Conservation (phyloP, 306 rosid genomes). For the Cicer arietinum region DNA sequence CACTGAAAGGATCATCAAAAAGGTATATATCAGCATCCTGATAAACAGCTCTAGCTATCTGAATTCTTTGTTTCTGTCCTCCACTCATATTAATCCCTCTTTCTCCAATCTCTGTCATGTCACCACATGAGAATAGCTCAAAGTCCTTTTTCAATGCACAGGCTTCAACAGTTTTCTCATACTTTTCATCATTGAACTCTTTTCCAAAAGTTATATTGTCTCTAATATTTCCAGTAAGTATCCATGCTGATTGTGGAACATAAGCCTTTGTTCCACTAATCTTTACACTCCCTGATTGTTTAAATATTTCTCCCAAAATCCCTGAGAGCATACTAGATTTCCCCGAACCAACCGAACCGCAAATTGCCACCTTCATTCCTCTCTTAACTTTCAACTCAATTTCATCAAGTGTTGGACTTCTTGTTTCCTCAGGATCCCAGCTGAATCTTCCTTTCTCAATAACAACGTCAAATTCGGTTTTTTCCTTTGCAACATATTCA, state of each 20-base stretch:
- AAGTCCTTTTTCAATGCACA: constrained; percentile 90
- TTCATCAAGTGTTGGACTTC: constrained; percentile 63
- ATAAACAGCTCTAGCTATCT: constrained; percentile 90
- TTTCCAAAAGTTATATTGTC: constrained; percentile 88
- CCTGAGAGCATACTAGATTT: constrained; percentile 83
- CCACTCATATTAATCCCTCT: constrained; percentile 99
- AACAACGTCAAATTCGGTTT: constrained; percentile 64
- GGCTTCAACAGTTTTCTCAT: constrained; percentile 74
- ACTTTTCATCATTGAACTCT: constrained; percentile 59
- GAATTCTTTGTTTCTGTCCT: constrained; percentile 97
- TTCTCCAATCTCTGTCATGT: constrained; percentile 89
- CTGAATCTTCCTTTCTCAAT: constrained; percentile 78
- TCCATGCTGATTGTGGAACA: constrained; percentile 95
- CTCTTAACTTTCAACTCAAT: constrained; percentile 76
- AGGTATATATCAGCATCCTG: constrained; percentile 89
- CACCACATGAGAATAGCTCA: constrained; percentile 85
- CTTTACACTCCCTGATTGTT: constrained; percentile 72
- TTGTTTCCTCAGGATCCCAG: constrained; percentile 72
- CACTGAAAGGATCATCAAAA: constrained; percentile 94
- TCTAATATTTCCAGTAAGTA: constrained; percentile 81
- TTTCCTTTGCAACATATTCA: constrained; percentile 62
- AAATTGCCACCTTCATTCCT: constrained; percentile 95
- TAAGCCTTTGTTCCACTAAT: constrained; percentile 92
- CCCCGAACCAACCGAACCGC: constrained; percentile 95
- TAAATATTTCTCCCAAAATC: constrained; percentile 82